Base-by-base conservation (phyloP, 192 early-diverging fungal species). In the Backusella tarrabulga region DNA sequence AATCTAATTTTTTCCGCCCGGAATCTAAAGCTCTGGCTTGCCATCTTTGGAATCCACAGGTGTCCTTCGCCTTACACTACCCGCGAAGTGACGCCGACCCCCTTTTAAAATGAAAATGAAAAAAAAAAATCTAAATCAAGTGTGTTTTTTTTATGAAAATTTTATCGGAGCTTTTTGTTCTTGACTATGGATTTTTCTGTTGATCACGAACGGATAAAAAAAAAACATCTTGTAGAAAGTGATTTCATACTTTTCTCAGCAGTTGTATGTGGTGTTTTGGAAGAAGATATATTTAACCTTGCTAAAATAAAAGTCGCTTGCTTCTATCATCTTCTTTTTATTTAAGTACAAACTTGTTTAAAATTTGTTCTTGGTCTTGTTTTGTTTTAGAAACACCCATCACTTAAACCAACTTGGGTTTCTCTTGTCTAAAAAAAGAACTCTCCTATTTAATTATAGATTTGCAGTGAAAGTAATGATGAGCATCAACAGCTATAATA, bases 41-140 rank as follows among this genome's bases (percentile, higher is more conserved):
- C 85, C 50, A 82, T 77, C 77, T 81, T 68, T 19, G 17, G 50
- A 72, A 74, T 73, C 71, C 88, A 88, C 86, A 73, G 87, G 86
- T 91, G 88, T 90, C 89, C 81, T 83, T 85, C 75, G 87, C 85
- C 82, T 91, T 84, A 84, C 90, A 91, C 90, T 90, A 85, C 71
- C 74, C 80, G 87, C 74, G 80, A 80, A 79, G 79, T 88, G 89
- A 90, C 85, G 87, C 82, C 87, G 73, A 86, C 42, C 70, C 68
- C 12, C 63, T 34, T 69, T n/a, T 50, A 69, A 23, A 56, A 73
- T 67, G 21, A 71, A 52, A 71, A 71, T 69, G 75, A 69, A 69
- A 52, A 67, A 76, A 19, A 74, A 63, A 19, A n/a, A 50, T 3
- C 3, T 5, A 38, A 9, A 38, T 6, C 6, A 38, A 38, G 29